Conservation (phyloP, 352 stramenopile genomes). For the Pythium monospermum region DNA sequence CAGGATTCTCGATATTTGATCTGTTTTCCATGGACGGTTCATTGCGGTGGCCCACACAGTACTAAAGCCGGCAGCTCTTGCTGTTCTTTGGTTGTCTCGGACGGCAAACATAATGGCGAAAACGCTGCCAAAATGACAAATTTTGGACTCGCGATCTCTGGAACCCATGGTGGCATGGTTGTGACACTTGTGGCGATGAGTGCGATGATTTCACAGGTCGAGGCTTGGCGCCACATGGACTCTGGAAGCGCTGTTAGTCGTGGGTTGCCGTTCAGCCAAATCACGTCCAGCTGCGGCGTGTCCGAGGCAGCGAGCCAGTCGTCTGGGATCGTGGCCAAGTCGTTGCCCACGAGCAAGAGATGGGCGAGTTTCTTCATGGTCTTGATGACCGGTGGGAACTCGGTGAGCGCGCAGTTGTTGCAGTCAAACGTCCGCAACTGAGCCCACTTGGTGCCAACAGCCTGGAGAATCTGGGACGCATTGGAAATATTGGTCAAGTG, state of each 20-base stretch:
- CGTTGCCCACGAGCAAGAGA: not conserved
- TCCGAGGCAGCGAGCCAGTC: not conserved
- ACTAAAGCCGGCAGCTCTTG: too few species aligned
- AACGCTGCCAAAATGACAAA: constrained; percentile 1
- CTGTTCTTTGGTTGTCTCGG: too few species aligned
- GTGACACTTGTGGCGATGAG: constrained; percentile 4
- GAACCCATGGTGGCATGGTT: constrained; percentile 1
- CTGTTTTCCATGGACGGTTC: too few species aligned
- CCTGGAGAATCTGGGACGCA: not conserved
- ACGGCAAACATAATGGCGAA: constrained; percentile 7
- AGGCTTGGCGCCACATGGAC: constrained; percentile 3
- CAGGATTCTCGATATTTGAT: too few species aligned
- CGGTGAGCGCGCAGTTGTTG: not conserved
- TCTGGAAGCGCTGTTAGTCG: constrained; percentile 1
- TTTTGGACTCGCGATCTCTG: constrained; percentile 1
- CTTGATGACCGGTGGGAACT: not conserved
- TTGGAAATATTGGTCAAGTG: constrained; percentile 1
- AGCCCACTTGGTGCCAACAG: not conserved
- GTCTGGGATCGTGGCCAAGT: not conserved
- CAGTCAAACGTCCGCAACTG: not conserved
- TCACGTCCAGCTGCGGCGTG: not conserved
- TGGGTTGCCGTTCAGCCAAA: constrained; percentile 1
- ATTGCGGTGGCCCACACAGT: too few species aligned
- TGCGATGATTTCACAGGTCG: not conserved
- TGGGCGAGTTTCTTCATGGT: not conserved